Conservation (phyloP, 1,139 yeast genomes). For the Blastobotrys raffinosifermentans region DNA sequence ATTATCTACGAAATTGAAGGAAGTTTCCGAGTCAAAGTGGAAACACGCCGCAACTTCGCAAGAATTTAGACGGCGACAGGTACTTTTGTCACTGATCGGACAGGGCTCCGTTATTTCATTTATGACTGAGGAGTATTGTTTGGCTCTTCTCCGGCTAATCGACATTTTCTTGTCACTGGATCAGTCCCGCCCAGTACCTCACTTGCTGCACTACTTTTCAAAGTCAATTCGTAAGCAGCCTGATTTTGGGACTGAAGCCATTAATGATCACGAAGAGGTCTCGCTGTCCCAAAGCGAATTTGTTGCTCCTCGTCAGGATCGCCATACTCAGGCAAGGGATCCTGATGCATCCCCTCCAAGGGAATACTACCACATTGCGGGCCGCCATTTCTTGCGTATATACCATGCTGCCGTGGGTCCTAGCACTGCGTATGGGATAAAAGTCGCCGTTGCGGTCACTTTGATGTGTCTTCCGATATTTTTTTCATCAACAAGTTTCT, state of each 20-base stretch:
- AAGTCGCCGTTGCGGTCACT: slow-evolving; percentile 24
- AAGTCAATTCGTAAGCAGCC: slow-evolving; percentile 11
- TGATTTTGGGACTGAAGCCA: slow-evolving; percentile 4
- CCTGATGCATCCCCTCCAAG: slow-evolving; percentile 34
- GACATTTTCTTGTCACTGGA: slow-evolving; percentile 15
- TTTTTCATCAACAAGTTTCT: slow-evolving; percentile 24
- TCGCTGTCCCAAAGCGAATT: slow-evolving; percentile 10
- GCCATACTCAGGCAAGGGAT: slow-evolving; percentile 22
- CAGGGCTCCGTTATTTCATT: slow-evolving; percentile 20
- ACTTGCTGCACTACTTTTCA: slow-evolving; percentile 15
- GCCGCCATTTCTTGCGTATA: slow-evolving; percentile 17
- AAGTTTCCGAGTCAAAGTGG: slow-evolving; percentile 10
- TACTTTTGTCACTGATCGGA: slow-evolving; percentile 12
- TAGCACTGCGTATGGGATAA: no score
- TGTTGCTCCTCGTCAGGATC: slow-evolving; percentile 9
- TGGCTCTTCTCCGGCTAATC: slow-evolving; percentile 6
- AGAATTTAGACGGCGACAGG: slow-evolving; percentile 2
- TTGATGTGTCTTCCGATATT: slow-evolving; percentile 27
- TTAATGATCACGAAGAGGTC: slow-evolving; percentile 5
- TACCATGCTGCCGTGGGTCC: slow-evolving; percentile 21
- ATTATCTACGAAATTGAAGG: slow-evolving; percentile 6
- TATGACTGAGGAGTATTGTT: slow-evolving; percentile 8
- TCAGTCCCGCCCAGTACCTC: slow-evolving; percentile 17
- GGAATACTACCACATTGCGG: slow-evolving; percentile 25
- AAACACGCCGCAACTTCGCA: slow-evolving; percentile 1